A percentile compares a stretch with the other conserved stretches of the same genome.
Evolutionary conservation across 805 yeast species (phyloP).

Genomic region (Candida vartiovaarae): DNA sequence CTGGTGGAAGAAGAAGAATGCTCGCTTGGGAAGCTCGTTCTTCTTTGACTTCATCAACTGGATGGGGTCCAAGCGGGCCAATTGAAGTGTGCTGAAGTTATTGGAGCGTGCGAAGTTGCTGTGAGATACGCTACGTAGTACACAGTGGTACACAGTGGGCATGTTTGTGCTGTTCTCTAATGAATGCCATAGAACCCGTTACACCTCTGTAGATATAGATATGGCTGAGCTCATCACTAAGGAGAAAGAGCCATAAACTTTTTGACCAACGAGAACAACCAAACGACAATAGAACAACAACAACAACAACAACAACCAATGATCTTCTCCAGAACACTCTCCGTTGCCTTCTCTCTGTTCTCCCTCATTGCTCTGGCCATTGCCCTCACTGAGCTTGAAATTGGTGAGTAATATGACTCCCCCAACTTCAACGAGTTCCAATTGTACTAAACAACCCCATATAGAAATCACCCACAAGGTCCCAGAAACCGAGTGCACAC

Average conservation of each 20-base stretch:
- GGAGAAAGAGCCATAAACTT: too few relatives aligned
- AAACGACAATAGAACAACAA: too few relatives aligned
- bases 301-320: too few relatives aligned
- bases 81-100: neutral
- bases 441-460: too few relatives aligned
- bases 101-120: neutral
- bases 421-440: too few relatives aligned
- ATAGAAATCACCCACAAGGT: conserved; percentile 41
- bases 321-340: neutral
- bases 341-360: neutral
- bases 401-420: neutral
- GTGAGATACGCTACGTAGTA: too few relatives aligned
- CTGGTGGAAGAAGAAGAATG: conserved; percentile 49
- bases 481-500: conserved; percentile 45
- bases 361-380: neutral
- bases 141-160: too few relatives aligned
- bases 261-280: too few relatives aligned
- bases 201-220: too few relatives aligned
- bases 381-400: neutral
- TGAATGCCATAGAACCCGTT: too few relatives aligned
- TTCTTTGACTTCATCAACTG: conserved; percentile 80
- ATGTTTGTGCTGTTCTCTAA: too few relatives aligned
- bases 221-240: too few relatives aligned
- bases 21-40: conserved; percentile 45
- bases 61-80: conserved; percentile 43